Conservation (phyloP, 192 early-diverging fungal species). For the Backusella tuberculispora region DNA sequence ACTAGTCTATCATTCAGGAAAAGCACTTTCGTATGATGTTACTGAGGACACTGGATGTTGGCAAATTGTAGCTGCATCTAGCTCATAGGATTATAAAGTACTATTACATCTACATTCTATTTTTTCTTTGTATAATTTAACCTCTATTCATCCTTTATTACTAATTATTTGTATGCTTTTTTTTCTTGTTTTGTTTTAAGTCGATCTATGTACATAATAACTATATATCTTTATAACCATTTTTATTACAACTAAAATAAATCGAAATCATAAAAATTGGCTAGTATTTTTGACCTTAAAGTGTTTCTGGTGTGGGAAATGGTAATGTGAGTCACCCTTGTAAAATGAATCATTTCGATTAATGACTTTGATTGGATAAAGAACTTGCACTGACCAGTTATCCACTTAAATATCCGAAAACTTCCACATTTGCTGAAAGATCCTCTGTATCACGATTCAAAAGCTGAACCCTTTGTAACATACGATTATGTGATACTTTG, state of each 20-base stretch:
- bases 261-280: neutral
- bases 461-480: conserved; percentile 2
- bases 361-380: neutral
- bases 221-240: conserved; percentile 2
- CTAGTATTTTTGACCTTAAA: no score
- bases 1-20: conserved; percentile 39
- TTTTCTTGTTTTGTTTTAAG: neutral
- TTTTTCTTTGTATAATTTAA: neutral
- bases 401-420: conserved; percentile 13
- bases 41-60: neutral
- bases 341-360: neutral
- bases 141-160: neutral
- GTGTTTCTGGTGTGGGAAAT: neutral
- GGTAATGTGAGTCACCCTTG: conserved; percentile 11
- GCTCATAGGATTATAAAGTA: neutral
- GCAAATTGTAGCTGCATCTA: conserved; percentile 5
- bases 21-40: conserved; percentile 24
- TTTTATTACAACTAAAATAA: neutral
- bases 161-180: neutral
- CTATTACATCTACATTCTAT: neutral
- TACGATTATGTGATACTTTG: neutral
- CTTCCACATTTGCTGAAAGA: neutral
- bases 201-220: neutral
- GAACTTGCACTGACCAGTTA: conserved; percentile 1
- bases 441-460: neutral